Percentiles rank a stretch among this genome's conserved stretches.
Conservation (phyloP, 192 early-diverging fungal genomes). For the Chytriomyces sp. region DNA sequence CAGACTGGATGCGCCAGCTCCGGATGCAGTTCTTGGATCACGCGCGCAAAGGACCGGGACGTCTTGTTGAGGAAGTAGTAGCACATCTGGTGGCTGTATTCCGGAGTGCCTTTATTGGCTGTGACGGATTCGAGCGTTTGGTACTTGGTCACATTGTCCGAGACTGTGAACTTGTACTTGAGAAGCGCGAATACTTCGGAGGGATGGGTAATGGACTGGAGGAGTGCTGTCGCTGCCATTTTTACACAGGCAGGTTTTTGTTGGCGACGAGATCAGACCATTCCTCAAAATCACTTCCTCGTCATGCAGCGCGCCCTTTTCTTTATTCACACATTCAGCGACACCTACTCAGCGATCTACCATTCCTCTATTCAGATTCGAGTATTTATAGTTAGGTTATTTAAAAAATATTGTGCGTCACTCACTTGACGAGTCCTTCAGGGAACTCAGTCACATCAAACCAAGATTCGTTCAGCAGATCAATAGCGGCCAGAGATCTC, state of each 20-base stretch:
- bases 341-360: too few relatives aligned
- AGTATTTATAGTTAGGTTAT: too few relatives aligned
- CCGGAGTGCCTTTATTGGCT: slow-evolving; percentile 47
- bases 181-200: slow-evolving; percentile 84
- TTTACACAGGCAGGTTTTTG: too few relatives aligned
- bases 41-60: slow-evolving; percentile 93
- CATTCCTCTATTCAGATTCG: too few relatives aligned
- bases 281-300: too few relatives aligned
- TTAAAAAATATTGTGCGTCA: too few relatives aligned
- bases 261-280: too few relatives aligned
- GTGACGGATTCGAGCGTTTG: slow-evolving; percentile 61
- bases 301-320: too few relatives aligned
- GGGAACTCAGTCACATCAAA: slow-evolving; percentile 15
- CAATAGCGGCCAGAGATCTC: slow-evolving; percentile 35
- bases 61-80: slow-evolving; percentile 93
- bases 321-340: too few relatives aligned
- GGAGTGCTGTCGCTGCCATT: slow-evolving; percentile 25
- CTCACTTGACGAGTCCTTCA: slow-evolving; percentile 34
- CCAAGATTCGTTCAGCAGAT: slow-evolving; percentile 26
- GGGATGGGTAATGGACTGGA: slow-evolving; percentile 60
- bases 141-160: slow-evolving; percentile 20
- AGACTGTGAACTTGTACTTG: slow-evolving; percentile 39
- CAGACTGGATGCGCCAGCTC: slow-evolving; percentile 70
- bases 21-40: slow-evolving; percentile 74
- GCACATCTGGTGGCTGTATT: slow-evolving; percentile 61